Evolutionary conservation across 805 yeast genomes (phyloP), one percentile per base, ranked within the genome.

Genomic region (Saccharomycopsis olivae): DNA sequence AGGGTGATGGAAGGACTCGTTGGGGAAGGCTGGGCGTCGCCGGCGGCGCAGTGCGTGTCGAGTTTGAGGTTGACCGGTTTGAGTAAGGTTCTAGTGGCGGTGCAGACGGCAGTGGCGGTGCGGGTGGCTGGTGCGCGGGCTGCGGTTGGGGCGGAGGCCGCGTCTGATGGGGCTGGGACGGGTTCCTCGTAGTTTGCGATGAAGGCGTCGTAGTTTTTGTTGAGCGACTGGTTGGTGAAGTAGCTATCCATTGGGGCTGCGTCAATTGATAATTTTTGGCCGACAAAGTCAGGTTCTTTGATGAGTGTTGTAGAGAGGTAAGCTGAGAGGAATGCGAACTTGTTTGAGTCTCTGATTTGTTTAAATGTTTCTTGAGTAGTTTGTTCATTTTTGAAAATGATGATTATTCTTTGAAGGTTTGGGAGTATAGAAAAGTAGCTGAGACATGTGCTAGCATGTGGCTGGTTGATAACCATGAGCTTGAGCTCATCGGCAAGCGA

Each of bases 401-500:
- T 36, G n/a, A 43, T 31, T 14, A 43, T 36, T 17, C 47, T 21
- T 20, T 40, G 47, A 14, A 43, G 23, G 5, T 18, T 18, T 3
- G 35, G 17, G 4, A 43, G 30, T 10, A 21, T 14, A 9, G 47
- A 27, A 32, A 40, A 43, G 30, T 43, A 36, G 14, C 29, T n/a
- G 13, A 37, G 9, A 36, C 5, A 5, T 14, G 25, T 25, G 29
- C n/a, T 23, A 17, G 19, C 24, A n/a, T 28, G 21, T 13, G 14
- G 27, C 21, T 23, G 15, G 39, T 40, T 43, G 25, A 43, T 11
- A 11, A 36, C 44, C 5, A 25, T 13, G 15, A 43, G 15, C 23
- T 43, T 43, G 44, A 43, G 24, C 24, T 43, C 47, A 15, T 43
- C 47, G 16, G 44, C 47, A 3, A 29, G 4, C 5, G 44, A 36